These are phyloP conservation scores for Starmerella floris DNA, from an alignment of 805 yeast species.

Conservation along the genomic window DNA sequence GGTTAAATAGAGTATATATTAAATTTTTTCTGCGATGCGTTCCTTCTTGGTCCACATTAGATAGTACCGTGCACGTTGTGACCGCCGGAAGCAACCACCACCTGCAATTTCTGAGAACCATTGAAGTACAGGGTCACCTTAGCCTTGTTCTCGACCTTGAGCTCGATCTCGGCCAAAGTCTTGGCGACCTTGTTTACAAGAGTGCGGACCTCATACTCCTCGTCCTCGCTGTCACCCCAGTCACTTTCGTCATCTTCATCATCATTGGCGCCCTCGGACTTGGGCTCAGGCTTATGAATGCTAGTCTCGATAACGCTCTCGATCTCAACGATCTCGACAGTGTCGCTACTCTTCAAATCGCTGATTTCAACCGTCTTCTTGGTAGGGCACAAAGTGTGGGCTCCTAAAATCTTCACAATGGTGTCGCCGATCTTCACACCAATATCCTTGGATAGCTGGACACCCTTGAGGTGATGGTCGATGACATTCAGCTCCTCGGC, in stretches of 20 bases:
- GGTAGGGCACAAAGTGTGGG: conserved; percentile 84
- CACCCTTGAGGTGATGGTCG: conserved; percentile 47
- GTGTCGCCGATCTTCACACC: conserved; percentile 66
- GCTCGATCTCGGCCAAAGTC: conserved; percentile 62
- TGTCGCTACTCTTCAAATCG: conserved; percentile 35
- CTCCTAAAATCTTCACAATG: conserved; percentile 59
- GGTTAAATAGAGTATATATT: no score
- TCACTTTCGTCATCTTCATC: conserved; percentile 39
- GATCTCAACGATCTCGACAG: conserved; percentile 46
- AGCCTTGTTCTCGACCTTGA: conserved; percentile 57
- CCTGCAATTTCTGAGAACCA: conserved; percentile 49
- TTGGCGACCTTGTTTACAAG: conserved; percentile 61
- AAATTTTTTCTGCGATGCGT: no score
- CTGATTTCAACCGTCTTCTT: conserved; percentile 57
- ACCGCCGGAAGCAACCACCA: conserved; percentile 35
- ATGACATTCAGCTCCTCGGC: conserved; percentile 70
- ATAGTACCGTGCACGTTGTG: conserved; percentile 21
- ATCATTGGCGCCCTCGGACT: conserved; percentile 39
- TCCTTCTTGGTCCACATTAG: no score
- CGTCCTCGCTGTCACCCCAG: conserved; percentile 49
- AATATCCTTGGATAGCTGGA: conserved; percentile 69
- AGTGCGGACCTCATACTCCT: conserved; percentile 75
- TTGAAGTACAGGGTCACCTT: conserved; percentile 53
- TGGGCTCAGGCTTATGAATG: conserved; percentile 63
- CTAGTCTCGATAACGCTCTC: conserved; percentile 78